Evolutionary conservation across 108 stramenopile species (phyloP).

Genomic region (Aurantiochytrium sp.): DNA sequence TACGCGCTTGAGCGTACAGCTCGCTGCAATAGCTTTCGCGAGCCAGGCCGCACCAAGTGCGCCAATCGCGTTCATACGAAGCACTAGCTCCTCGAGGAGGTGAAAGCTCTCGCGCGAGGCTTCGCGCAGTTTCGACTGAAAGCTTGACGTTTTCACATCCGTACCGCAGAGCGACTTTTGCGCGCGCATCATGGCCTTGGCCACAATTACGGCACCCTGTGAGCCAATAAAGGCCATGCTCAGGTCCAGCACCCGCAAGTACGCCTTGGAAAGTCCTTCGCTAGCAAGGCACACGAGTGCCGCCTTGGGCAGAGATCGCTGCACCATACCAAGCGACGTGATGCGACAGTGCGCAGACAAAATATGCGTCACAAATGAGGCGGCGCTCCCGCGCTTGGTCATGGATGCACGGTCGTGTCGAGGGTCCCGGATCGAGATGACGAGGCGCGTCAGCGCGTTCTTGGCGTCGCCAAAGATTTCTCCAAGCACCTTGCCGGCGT

Average conservation of each 20-base stretch:
- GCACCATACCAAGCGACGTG: background rate
- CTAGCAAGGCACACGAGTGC: background rate
- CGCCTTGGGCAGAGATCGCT: background rate
- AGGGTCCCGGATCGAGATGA: background rate
- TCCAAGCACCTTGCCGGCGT: background rate
- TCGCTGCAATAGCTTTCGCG: background rate
- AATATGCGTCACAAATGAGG: background rate
- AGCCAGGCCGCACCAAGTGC: background rate
- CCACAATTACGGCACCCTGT: background rate
- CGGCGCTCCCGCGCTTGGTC: slow-evolving; percentile 1
- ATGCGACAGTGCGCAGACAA: background rate
- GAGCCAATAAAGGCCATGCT: slow-evolving; percentile 27
- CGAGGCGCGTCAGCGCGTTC: background rate
- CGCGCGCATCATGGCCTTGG: background rate
- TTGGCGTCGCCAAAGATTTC: background rate
- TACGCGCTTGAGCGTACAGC: background rate
- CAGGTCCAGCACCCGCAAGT: background rate
- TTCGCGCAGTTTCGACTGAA: background rate
- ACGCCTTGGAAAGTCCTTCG: background rate
- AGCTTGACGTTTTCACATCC: background rate
- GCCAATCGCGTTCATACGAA: slow-evolving; percentile 2
- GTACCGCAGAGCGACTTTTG: background rate
- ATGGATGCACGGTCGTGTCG: background rate
- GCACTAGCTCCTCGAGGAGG: background rate
- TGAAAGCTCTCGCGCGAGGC: background rate